These are phyloP conservation scores for Ustulina deusta DNA, from an alignment of 2,329 filamentous ascomycete species.

Conservation along the genomic window DNA sequence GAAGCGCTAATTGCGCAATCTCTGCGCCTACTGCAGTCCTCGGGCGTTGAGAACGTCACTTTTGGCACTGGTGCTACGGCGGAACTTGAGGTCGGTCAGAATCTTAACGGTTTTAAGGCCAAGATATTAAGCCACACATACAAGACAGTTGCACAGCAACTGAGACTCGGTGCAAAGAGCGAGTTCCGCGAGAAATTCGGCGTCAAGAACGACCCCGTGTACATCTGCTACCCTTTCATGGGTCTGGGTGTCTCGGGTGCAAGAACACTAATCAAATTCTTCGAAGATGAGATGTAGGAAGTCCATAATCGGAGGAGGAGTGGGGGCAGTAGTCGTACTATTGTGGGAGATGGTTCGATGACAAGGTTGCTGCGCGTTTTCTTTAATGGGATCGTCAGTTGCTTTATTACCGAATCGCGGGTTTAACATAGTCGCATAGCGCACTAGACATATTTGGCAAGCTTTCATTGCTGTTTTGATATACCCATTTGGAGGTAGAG, in stretches of 20 bases:
- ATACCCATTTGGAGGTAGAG: slow-evolving; percentile 36
- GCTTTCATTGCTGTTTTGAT: slow-evolving; percentile 17
- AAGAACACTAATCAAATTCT: slow-evolving; percentile 89
- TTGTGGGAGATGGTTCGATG: not conserved
- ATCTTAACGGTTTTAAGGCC: slow-evolving; percentile 82
- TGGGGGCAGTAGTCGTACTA: not conserved
- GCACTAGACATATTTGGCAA: slow-evolving; percentile 13
- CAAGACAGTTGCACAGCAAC: slow-evolving; percentile 63
- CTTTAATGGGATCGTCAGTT: not conserved
- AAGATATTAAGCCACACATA: slow-evolving; percentile 87
- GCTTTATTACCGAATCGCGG: slow-evolving; percentile 6
- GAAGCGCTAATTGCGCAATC: slow-evolving; percentile 77
- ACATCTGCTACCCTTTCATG: slow-evolving; percentile 89
- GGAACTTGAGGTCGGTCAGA: slow-evolving; percentile 81
- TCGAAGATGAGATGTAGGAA: slow-evolving; percentile 70
- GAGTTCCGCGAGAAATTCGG: slow-evolving; percentile 94
- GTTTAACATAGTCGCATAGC: slow-evolving; percentile 22
- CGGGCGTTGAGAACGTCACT: slow-evolving; percentile 76
- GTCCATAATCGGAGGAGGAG: slow-evolving; percentile 12
- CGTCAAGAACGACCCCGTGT: slow-evolving; percentile 83
- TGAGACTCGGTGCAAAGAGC: slow-evolving; percentile 74
- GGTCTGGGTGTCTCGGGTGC: slow-evolving; percentile 85
- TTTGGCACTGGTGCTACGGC: slow-evolving; percentile 86
- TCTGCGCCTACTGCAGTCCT: slow-evolving; percentile 65
- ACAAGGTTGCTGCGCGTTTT: slow-evolving; percentile 22